These are phyloP conservation scores for Quercus tomentella DNA, from an alignment of 331 rosid genomes.

Conservation along the genomic window DNA sequence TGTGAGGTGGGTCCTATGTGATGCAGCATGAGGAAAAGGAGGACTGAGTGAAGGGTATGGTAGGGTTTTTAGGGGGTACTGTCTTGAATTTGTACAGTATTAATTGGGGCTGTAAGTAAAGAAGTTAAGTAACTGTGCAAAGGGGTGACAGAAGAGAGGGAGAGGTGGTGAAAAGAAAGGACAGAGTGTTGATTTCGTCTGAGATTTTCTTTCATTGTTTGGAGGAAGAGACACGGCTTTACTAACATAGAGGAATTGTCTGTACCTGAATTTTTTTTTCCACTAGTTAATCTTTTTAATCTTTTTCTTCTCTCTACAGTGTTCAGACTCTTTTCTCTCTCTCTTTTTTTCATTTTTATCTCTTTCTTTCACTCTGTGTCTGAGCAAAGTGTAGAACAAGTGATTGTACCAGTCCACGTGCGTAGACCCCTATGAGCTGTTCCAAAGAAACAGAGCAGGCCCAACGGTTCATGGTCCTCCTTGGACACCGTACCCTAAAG, in stretches of 20 bases:
- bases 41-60: constrained; percentile 14
- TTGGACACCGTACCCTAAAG: constrained; percentile 45
- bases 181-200: constrained; percentile 44
- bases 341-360: not conserved
- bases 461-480: constrained; percentile 70
- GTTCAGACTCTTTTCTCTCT: not conserved
- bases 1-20: no score
- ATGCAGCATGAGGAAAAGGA: no score
- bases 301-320: not conserved
- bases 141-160: constrained; percentile 14
- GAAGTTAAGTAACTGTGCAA: constrained; percentile 40
- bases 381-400: constrained; percentile 31
- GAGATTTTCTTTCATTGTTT: constrained; percentile 51
- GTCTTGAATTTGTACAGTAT: constrained; percentile 19
- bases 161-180: constrained; percentile 20
- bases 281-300: no score
- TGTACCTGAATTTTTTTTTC: not conserved
- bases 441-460: constrained; percentile 60
- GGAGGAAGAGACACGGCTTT: constrained; percentile 28
- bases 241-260: constrained; percentile 30
- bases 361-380: constrained; percentile 3
- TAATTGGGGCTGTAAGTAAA: constrained; percentile 15
- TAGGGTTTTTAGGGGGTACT: constrained; percentile 14
- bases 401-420: constrained; percentile 65
- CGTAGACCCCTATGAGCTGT: constrained; percentile 64